Base-by-base conservation (phyloP, 805 yeast species). In the Pichia membranifaciens region DNA sequence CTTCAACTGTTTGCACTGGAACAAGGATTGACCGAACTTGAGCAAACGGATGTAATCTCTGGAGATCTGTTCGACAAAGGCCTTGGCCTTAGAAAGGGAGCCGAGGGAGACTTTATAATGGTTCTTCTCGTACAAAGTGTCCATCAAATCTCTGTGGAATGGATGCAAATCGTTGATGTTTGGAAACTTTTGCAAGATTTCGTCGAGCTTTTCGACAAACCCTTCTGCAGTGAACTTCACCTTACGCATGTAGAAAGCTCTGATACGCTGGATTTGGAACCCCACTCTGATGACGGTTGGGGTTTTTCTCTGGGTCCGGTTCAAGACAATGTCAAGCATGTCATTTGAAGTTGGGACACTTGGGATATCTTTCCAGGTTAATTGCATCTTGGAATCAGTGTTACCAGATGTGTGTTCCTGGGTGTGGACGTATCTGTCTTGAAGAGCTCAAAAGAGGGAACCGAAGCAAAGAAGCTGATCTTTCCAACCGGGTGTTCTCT, bases 231-330 rank as follows among this genome's bases (percentile, higher is more conserved):
- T 93, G 67, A 80, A 93, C 61, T 86, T 87, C 51, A 93, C 99
- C 65, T 93, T 93, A 74, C 99, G 82, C 97, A 93, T 91, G 71
- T 93, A 93, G 63, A 93, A 93, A 12, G 96, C 87, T 58, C 99
- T 78, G 61, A 93, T 93, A 76, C 99, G 88, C 60, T 93, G 84
- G 66, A 93, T 91, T 65, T 87, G 84, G 75, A 90, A 93, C 49
- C 98, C 98, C 17, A 96, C 86, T 67, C 99, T 83, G 58, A 93
- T 86, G 48, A 93, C 97, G n/a, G 99, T 93, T 50, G 99, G 99
- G 5, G 99, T 93, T 72, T 93, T 93, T 72, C 99, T 82, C 73
- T 93, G 99, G 1, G 99, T 93, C 65, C 97, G 79, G 76, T 93
- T 93, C 56, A 93, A 84, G 53, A 93, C 96, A 54, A 93, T 87